These are phyloP conservation scores for Penicillium nucicola DNA, from an alignment of 495 filamentous ascomycete genomes.

Conservation along the genomic window DNA sequence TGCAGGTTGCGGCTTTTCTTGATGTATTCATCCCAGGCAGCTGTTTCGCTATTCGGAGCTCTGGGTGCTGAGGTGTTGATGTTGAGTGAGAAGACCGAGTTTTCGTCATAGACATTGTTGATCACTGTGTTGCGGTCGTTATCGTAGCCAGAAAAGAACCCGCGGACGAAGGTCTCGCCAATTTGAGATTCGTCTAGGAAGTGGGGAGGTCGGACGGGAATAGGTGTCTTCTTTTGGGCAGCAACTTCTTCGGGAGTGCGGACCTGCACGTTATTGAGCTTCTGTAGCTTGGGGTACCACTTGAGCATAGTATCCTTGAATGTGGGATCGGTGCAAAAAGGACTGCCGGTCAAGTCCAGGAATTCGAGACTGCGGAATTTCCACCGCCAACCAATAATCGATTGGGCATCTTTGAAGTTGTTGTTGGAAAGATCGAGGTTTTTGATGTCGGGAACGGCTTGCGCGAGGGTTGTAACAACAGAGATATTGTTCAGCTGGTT, in stretches of 20 bases:
- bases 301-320: slow-evolving; percentile 69
- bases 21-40: slow-evolving; percentile 70
- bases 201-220: slow-evolving; percentile 65
- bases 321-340: slow-evolving; percentile 58
- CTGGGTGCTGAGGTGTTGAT: slow-evolving; percentile 64
- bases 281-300: slow-evolving; percentile 76
- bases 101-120: slow-evolving; percentile 68
- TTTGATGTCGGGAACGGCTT: slow-evolving; percentile 75
- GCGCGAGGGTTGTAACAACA: slow-evolving; percentile 67
- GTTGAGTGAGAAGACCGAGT: slow-evolving; percentile 75
- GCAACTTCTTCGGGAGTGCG: slow-evolving; percentile 65
- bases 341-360: slow-evolving; percentile 73
- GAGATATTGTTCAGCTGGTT: slow-evolving; percentile 70
- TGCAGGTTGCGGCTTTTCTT: slow-evolving; percentile 78
- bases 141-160: slow-evolving; percentile 76
- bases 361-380: slow-evolving; percentile 76
- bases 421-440: slow-evolving; percentile 84
- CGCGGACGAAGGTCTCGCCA: slow-evolving; percentile 67
- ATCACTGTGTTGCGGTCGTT: slow-evolving; percentile 60
- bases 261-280: slow-evolving; percentile 67
- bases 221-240: slow-evolving; percentile 53
- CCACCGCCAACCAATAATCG: slow-evolving; percentile 65
- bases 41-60: slow-evolving; percentile 36
- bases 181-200: slow-evolving; percentile 76
- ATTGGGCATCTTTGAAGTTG: slow-evolving; percentile 58